Conservation (phyloP, 192 early-diverging fungal genomes). For the Umbelopsis sp. region DNA sequence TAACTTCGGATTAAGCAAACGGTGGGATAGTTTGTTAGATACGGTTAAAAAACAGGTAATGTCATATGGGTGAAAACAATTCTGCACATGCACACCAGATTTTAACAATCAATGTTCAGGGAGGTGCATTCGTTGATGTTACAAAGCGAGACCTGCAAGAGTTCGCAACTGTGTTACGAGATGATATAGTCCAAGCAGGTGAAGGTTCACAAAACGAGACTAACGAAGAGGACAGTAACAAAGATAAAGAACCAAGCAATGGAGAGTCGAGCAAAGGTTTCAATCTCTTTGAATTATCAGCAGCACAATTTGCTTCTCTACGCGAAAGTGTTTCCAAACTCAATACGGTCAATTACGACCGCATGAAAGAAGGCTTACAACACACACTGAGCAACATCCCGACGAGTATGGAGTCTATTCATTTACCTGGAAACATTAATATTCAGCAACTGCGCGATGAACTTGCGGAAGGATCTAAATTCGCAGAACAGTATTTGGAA, state of each 20-base stretch:
- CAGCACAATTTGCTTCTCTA: conserved; percentile 19
- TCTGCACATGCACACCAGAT: neutral
- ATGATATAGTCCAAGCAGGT: conserved; percentile 37
- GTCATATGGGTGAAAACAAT: neutral
- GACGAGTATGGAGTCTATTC: conserved; percentile 14
- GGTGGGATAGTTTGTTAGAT: conserved; percentile 23
- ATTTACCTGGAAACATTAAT: conserved; percentile 37
- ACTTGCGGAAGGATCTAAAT: conserved; percentile 36
- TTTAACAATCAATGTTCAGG: conserved; percentile 14
- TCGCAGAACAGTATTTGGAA: conserved; percentile 56
- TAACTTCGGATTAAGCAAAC: conserved; percentile 27
- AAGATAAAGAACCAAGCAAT: conserved; percentile 31
- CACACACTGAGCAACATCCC: conserved; percentile 15
- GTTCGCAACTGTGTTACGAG: conserved; percentile 46
- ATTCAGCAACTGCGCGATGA: conserved; percentile 30
- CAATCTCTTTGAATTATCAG: neutral
- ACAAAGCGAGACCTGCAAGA: conserved; percentile 54
- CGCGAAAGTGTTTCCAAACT: conserved; percentile 27
- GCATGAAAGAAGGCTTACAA: conserved; percentile 22
- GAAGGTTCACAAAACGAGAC: conserved; percentile 20
- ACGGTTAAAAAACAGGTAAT: conserved; percentile 41
- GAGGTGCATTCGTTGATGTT: conserved; percentile 48
- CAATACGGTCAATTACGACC: conserved; percentile 21
- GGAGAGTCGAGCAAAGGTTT: conserved; percentile 20
- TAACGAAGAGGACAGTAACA: conserved; percentile 29